phyloP scores from a whole-genome alignment of 768 basidiomycete genomes.

The Hortiboletus campestris region DNA sequence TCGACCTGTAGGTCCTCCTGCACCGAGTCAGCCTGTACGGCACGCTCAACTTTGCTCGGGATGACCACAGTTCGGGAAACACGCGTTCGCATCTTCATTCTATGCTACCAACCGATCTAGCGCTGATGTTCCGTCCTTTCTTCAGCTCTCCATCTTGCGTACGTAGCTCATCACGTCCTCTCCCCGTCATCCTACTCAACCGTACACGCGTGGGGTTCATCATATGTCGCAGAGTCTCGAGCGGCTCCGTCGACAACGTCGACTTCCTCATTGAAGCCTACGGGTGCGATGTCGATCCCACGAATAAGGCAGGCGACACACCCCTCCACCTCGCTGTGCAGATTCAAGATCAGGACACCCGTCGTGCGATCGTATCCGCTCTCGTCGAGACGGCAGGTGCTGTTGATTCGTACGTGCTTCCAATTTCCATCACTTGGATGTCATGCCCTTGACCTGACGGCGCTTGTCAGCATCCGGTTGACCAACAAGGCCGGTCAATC shows the following conservation, averaged over 20 bases:
- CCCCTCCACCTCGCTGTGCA: slow-evolving; percentile 29
- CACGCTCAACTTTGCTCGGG: background rate
- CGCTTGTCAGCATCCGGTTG: slow-evolving; percentile 19
- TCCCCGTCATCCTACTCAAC: background rate
- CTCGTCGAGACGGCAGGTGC: slow-evolving; percentile 27
- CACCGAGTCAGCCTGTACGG: background rate
- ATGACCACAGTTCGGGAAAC: slow-evolving; percentile 24
- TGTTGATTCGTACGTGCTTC: slow-evolving; percentile 19
- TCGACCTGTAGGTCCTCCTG: slow-evolving; percentile 24
- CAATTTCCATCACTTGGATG: background rate
- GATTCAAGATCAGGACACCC: slow-evolving; percentile 10
- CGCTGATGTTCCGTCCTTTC: slow-evolving; percentile 8
- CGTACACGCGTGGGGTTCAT: background rate
- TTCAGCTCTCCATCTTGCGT: slow-evolving; percentile 34
- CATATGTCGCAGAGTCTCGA: slow-evolving; percentile 14
- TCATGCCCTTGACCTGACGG: background rate
- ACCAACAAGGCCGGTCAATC: slow-evolving; percentile 28
- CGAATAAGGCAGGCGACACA: slow-evolving; percentile 26
- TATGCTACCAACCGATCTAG: background rate
- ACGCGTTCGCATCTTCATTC: slow-evolving; percentile 25
- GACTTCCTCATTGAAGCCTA: slow-evolving; percentile 21
- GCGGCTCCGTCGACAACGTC: slow-evolving; percentile 19
- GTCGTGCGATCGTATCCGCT: slow-evolving; percentile 19
- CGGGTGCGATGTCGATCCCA: slow-evolving; percentile 30
- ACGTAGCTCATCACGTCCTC: slow-evolving; percentile 4